Evolutionary conservation across 768 basidiomycete species (phyloP), one percentile per base, ranked within the genome.

Genomic region (Xerocomellus amylosporus): DNA sequence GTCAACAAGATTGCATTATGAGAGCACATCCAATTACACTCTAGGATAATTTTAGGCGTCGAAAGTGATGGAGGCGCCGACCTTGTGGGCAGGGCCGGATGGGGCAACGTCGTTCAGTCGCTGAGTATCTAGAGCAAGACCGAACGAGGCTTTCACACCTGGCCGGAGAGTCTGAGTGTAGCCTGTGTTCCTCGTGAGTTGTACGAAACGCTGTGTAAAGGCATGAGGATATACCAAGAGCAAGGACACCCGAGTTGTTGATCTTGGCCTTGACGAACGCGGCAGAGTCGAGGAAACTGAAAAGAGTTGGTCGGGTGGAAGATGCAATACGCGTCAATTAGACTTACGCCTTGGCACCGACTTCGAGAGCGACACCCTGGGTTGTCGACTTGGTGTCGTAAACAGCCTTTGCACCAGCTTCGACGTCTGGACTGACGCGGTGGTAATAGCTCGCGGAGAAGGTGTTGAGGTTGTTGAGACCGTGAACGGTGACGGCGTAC

Each of bases 361-460:
- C 93, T 77, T 98, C 96, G 63, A 98, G 84, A 49, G 80, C 82
- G 66, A 98, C 90, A 73, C 86, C 88, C 54, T 86, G 83, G 55
- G 89, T 84, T 61, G 93, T 88, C 53, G 87, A 79, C 79, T 96
- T 96, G 75, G 87, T 82, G 78, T 98, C 94, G 73, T 96, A 99
- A 73, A 96, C 81, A 36, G 95, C 96, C 83, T 93, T 93, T 60
- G 93, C 93, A 71, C 93, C 93, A 56, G 92, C 94, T 77, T 96
- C 94, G 47, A 95, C 92, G 65, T 94, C 92, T 55, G 79, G 73
- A 73, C 80, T 88, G 71, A 97, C 93, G 58, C 89, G 88, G 84
- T 99, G 97, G 82, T 98, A 98, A 84, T 98, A 99, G 73, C 88
- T 91, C 55, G 96, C 97, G 49, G 88, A 80, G 80, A 94, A 98